Evolutionary conservation across 148 eudicot genomes (phyloP).

Genomic region (Rhododendron williamsianum): DNA sequence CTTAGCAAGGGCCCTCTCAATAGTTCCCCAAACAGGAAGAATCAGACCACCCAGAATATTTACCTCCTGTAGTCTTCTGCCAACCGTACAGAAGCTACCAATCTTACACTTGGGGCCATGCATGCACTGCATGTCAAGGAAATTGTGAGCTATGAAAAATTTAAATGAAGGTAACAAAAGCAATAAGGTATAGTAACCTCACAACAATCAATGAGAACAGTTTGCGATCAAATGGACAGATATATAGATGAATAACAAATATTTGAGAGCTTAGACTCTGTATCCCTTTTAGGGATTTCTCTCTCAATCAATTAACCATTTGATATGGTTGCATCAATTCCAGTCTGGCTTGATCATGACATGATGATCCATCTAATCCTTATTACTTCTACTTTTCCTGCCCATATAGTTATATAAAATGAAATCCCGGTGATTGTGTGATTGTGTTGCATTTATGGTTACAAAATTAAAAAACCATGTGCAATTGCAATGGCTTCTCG

Average conservation of each 20-base stretch:
- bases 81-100: constrained; percentile 78
- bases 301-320: background rate
- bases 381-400: background rate
- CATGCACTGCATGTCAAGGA: constrained; percentile 70
- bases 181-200: background rate
- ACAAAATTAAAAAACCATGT: background rate
- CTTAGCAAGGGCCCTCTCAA: constrained; percentile 84
- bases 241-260: no score
- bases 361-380: constrained; percentile 5
- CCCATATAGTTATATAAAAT: background rate
- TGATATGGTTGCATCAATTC: background rate
- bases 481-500: background rate
- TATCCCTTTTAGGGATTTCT: background rate
- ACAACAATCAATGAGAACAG: no score
- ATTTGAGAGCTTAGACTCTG: background rate
- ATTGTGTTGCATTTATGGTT: background rate
- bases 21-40: constrained; percentile 89
- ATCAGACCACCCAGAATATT: constrained; percentile 92
- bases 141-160: constrained; percentile 4
- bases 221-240: no score
- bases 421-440: background rate
- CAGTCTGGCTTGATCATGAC: background rate
- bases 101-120: constrained; percentile 96
- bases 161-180: background rate
- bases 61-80: constrained; percentile 89